phyloP scores from a whole-genome alignment of 495 filamentous ascomycete genomes.

The Massariosphaeria phaeospora region DNA sequence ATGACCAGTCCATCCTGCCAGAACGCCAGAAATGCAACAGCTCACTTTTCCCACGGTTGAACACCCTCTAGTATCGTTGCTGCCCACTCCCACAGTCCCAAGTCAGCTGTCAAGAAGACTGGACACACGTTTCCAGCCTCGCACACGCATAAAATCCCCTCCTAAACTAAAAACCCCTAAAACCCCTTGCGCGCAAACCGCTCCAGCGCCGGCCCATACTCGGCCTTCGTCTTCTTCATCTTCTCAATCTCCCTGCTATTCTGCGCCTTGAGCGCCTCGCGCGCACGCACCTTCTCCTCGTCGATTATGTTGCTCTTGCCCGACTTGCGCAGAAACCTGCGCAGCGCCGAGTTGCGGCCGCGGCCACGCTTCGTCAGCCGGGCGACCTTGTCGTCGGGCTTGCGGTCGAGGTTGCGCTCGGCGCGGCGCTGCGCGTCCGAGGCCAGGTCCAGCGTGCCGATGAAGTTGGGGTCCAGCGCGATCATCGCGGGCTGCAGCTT shows the following conservation, averaged over 20 bases:
- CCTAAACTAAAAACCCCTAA: too few relatives aligned
- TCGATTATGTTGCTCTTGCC: conserved; percentile 86
- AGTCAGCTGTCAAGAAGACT: too few relatives aligned
- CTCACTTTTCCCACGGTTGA: too few relatives aligned
- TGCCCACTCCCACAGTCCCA: too few relatives aligned
- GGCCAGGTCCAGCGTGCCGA: conserved; percentile 78
- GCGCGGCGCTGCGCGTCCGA: conserved; percentile 66
- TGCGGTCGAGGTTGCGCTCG: conserved; percentile 69
- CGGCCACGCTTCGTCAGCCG: conserved; percentile 68
- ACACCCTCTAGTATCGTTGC: too few relatives aligned
- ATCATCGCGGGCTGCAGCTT: conserved; percentile 98
- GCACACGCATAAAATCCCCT: too few relatives aligned
- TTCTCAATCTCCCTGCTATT: conserved; percentile 58
- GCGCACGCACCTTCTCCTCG: conserved; percentile 67
- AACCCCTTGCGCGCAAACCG: conserved; percentile 61
- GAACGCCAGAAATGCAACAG: too few relatives aligned
- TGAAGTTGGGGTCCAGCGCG: conserved; percentile 79
- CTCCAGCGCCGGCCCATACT: conserved; percentile 65
- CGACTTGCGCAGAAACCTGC: conserved; percentile 86
- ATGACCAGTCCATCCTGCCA: too few relatives aligned
- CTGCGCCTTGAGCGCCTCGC: conserved; percentile 62
- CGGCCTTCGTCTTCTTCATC: conserved; percentile 55
- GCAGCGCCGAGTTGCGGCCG: conserved; percentile 85
- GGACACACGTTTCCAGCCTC: too few relatives aligned
- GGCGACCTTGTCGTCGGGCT: conserved; percentile 63